Base-by-base conservation (phyloP, 176 grass and related monocot species). In the Puccinellia tenuiflora region DNA sequence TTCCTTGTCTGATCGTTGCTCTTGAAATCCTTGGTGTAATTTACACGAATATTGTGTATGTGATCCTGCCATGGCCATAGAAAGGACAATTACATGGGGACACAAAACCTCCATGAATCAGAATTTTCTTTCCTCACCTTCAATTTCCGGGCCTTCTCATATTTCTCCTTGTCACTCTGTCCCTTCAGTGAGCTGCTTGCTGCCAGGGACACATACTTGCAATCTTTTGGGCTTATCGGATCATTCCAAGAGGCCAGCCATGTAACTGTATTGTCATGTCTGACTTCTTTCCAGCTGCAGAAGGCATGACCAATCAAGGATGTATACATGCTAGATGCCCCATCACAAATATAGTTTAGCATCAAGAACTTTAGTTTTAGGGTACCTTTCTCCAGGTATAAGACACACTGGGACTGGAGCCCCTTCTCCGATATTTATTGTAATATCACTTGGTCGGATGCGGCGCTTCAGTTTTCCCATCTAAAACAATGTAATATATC, bases 171-270 rank as follows among this genome's bases (percentile, higher is more conserved):
- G 73, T 98, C 96, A 85, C 92, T 98, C 63, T 93, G 89, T 31
- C 96, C 96, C 69, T 95, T 98, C 24, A 93, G 72, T 43, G 96
- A 76, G 28, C 96, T 98, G 55, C 96, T 98, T 79, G 96, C 89
- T 73, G 91, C 96, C 80, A 98, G 84, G 83, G 95, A 98, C 39
- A 98, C 96, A 87, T 98, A 98, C 79, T 98, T 98, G 70, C 82
- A 92, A 76, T 95, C 92, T 78, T 88, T 98, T 69, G 79, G 87
- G 88, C 76, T 98, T 88, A 98, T 95, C 13, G 92, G 91, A 88
- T 98, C 92, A 15, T 87, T 95, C 96, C 96, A 95, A 79, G 86
- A 98, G 26, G 96, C 89, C 76, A 98, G 34, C 96, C 96, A 98
- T 78, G 92, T 98, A 69, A 95, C 96, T 14, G 96, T 93, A 68